Evolutionary conservation across 179 eudicot genomes (phyloP).

Genomic region (Heliamphora pulchella): DNA sequence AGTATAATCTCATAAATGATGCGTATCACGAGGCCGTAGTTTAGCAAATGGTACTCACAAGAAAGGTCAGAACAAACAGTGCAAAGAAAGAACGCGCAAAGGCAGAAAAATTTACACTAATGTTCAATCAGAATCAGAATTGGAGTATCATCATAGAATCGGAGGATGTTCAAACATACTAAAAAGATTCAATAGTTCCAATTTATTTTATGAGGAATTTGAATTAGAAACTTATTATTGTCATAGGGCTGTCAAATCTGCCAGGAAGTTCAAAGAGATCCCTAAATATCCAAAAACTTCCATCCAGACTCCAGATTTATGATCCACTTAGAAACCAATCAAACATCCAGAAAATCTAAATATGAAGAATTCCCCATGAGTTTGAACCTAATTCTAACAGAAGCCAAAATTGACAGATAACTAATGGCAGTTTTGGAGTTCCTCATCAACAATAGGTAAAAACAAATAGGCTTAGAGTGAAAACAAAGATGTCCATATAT

Average conservation of each 20-base stretch:
- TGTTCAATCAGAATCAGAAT: not conserved
- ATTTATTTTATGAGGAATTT: not conserved
- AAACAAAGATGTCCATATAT: not conserved
- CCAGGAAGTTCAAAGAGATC: not conserved
- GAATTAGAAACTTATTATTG: not conserved
- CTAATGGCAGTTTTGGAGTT: not conserved
- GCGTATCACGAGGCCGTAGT: not conserved
- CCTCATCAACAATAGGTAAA: not conserved
- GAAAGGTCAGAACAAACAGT: not conserved
- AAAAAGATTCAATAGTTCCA: not conserved
- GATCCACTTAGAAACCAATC: slow-evolving; percentile 1
- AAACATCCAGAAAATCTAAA: not conserved
- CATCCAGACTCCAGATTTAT: not conserved
- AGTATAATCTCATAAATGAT: not conserved
- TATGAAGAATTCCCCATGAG: not conserved
- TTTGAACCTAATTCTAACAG: not conserved
- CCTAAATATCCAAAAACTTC: no score
- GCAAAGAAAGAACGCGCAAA: not conserved
- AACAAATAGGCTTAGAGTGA: not conserved
- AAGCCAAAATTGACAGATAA: not conserved
- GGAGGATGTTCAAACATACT: not conserved
- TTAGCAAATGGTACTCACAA: not conserved
- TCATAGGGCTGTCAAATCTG: not conserved
- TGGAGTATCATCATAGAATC: not conserved
- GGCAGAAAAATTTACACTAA: not conserved